These are phyloP conservation scores for Pseudocercospora ulei DNA, from an alignment of 2,329 filamentous ascomycete genomes.

Conservation along the genomic window DNA sequence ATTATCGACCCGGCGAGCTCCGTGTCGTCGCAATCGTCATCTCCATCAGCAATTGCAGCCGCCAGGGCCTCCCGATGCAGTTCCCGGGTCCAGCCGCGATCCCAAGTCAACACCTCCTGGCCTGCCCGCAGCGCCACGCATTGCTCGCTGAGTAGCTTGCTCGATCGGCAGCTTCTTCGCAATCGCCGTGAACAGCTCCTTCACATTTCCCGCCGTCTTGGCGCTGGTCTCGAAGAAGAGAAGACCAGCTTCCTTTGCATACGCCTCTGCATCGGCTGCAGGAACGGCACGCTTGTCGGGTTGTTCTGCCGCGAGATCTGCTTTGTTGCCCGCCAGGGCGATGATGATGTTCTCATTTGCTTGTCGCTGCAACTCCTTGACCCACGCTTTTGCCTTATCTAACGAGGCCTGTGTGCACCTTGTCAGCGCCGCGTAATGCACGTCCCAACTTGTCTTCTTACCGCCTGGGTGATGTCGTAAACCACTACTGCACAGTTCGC, in stretches of 20 bases:
- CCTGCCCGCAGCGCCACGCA: constrained; percentile 51
- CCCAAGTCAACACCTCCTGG: constrained; percentile 58
- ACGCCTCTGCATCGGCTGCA: constrained; percentile 84
- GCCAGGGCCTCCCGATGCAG: constrained; percentile 48
- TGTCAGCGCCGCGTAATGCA: too few relatives aligned
- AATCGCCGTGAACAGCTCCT: constrained; percentile 91
- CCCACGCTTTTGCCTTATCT: constrained; percentile 98
- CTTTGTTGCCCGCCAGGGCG: constrained; percentile 92
- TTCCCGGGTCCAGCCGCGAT: constrained; percentile 52
- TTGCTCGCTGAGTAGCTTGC: constrained; percentile 82
- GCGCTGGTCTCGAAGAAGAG: constrained; percentile 98
- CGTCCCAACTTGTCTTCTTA: constrained; percentile 48
- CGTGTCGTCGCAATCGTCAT: neutral
- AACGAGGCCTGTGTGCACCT: constrained; percentile 76
- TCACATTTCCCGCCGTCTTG: constrained; percentile 93
- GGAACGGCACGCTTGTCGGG: constrained; percentile 91
- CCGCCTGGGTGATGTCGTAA: constrained; percentile 98
- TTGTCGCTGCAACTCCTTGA: constrained; percentile 96
- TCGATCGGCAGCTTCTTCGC: constrained; percentile 96
- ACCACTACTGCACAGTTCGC: constrained; percentile 98
- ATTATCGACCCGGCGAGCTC: neutral
- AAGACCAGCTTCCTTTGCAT: constrained; percentile 83
- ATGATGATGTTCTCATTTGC: constrained; percentile 99
- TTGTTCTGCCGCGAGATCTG: constrained; percentile 87
- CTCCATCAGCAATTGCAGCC: constrained; percentile 53